phyloP scores from a whole-genome alignment of 2,329 filamentous ascomycete genomes.

The Penicillium rolfsii region DNA sequence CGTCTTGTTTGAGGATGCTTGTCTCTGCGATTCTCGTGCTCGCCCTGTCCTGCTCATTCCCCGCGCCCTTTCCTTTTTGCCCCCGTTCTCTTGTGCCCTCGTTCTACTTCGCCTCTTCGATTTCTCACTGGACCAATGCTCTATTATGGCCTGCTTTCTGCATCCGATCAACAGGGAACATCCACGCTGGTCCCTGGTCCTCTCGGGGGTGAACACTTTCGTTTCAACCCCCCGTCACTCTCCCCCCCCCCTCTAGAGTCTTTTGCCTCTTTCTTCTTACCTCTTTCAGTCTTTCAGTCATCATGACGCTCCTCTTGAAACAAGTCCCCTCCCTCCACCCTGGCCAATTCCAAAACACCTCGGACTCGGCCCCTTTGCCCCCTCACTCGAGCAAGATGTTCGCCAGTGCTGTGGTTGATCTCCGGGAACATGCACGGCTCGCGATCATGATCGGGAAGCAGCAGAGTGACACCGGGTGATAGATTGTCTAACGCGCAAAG shows the following conservation, averaged over 20 bases:
- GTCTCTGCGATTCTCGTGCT: background rate
- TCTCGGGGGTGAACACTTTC: conserved; percentile 3
- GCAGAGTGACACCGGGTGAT: conserved; percentile 30
- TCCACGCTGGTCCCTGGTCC: conserved; percentile 16
- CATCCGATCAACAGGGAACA: conserved; percentile 20
- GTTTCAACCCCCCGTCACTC: background rate
- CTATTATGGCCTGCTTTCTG: conserved; percentile 5
- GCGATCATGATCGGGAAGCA: conserved; percentile 26
- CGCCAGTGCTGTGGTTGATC: background rate
- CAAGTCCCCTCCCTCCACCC: background rate
- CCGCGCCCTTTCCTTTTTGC: background rate
- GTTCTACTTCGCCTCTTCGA: background rate
- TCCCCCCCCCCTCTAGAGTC: background rate
- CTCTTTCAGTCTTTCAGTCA: background rate
- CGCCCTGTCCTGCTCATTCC: background rate
- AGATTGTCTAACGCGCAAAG: conserved; percentile 25
- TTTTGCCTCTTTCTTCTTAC: background rate
- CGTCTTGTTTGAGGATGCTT: background rate
- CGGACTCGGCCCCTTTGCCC: conserved; percentile 22
- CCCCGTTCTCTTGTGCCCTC: background rate
- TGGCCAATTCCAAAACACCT: conserved; percentile 24
- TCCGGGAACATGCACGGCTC: conserved; percentile 16
- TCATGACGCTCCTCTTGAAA: background rate
- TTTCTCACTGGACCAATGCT: conserved; percentile 12
- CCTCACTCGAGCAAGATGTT: conserved; percentile 3